These are phyloP conservation scores for Darksidea phi DNA, from an alignment of 495 filamentous ascomycete genomes.

Conservation along the genomic window DNA sequence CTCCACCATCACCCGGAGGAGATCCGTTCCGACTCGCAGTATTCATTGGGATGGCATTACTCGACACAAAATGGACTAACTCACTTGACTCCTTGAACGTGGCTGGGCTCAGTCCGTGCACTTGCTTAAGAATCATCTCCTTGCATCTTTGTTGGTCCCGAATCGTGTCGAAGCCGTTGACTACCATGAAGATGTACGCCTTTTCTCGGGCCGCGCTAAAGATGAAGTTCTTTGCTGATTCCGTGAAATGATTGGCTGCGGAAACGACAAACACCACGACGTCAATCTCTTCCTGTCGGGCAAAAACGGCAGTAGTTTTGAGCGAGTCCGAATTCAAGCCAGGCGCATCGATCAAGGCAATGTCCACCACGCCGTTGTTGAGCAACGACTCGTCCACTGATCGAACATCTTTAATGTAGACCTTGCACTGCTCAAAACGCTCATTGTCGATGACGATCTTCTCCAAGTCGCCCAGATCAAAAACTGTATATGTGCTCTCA, in stretches of 20 bases:
- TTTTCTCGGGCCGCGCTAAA: conserved; percentile 93
- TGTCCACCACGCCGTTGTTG: conserved; percentile 97
- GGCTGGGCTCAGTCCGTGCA: conserved; percentile 76
- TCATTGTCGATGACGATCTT: conserved; percentile 84
- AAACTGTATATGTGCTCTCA: conserved; percentile 90
- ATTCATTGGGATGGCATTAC: conserved; percentile 80
- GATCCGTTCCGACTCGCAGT: conserved; percentile 55
- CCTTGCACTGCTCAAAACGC: conserved; percentile 89
- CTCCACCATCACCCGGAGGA: conserved; percentile 58
- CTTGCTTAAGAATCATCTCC: conserved; percentile 88
- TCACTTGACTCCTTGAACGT: conserved; percentile 92
- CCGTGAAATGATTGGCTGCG: conserved; percentile 94
- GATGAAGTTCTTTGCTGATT: conserved; percentile 95
- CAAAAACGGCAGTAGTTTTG: conserved; percentile 95
- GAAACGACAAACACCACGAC: conserved; percentile 98
- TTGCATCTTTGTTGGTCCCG: conserved; percentile 82
- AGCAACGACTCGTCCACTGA: conserved; percentile 89
- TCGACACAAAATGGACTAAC: conserved; percentile 96
- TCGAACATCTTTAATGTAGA: conserved; percentile 91
- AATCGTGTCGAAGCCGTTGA: conserved; percentile 95
- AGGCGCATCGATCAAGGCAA: conserved; percentile 94
- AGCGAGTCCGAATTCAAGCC: conserved; percentile 93
- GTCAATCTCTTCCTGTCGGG: conserved; percentile 96
- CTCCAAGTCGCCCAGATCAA: conserved; percentile 70
- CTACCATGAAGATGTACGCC: conserved; percentile 98